Base-by-base conservation (phyloP, 2,329 filamentous ascomycete genomes). In the Pseudogymnoascus verrucosus region DNA sequence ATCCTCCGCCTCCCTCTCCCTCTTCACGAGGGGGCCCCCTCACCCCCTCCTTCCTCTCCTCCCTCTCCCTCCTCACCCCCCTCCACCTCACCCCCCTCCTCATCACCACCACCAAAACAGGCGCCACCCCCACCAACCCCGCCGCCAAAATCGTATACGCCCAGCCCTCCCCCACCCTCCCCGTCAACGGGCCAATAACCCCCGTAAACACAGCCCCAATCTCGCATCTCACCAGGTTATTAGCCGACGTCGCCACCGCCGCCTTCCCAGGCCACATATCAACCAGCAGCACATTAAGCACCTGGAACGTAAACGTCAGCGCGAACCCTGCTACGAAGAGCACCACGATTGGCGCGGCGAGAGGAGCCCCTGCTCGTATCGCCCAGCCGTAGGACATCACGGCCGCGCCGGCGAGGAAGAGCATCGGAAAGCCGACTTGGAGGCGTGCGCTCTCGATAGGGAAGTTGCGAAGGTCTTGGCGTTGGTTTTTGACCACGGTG, bases 181-280 rank as follows among this genome's bases (percentile, higher is more conserved):
- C 67, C 8, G 82, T 78, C 77, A 87, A 77, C 10, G 80, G 80
- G 3, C 81, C 70, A 19, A 86, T 80, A 1, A 79, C 75, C 0
- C 80, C 82, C 14, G 78, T 82, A 1, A 78, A 79, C 0, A 76
- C 79, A 0, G 84, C 84, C 0, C 82, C 83, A 1, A 86, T 69
- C 2, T 83, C 70, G 63, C 84, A 87, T 4, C 84, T 71, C 0
- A 80, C 78, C 12, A 87, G 68, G 65, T 86, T 86, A 65, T 82
- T 84, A 0, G 82, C 78, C 0, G 83, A 83, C 0, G 82, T 82
- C 0, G 82, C 83, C 0, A 81, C 80, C 0, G 80, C 82, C 0
- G 83, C 79, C 16, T 76, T 77, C 0, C 75, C 75, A 0, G 82
- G 82, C 64, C 84, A 80, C 6, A 86, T 76, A 66, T 87, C 84